These are phyloP conservation scores for Colletotrichum shisoi DNA, from an alignment of 2,329 filamentous ascomycete species.

Conservation along the genomic window DNA sequence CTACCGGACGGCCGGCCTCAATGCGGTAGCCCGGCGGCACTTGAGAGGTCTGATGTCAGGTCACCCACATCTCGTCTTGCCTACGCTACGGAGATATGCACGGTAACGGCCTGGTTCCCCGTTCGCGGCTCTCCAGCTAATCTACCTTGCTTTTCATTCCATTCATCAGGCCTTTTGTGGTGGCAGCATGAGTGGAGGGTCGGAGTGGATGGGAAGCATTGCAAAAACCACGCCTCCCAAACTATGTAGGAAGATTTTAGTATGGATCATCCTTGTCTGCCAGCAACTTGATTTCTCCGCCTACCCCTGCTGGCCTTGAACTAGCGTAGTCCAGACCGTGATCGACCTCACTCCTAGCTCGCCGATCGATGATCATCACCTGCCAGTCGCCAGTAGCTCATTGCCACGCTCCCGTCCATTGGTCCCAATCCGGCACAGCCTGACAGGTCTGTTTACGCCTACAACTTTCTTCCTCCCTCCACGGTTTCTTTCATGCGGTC, in stretches of 20 bases:
- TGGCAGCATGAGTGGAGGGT: slow-evolving; percentile 7
- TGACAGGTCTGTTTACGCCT: neutral
- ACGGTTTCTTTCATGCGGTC: neutral
- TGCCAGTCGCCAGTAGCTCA: slow-evolving; percentile 5
- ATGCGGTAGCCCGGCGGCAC: neutral
- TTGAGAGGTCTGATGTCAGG: neutral
- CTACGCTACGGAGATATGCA: neutral
- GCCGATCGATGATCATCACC: slow-evolving; percentile 35
- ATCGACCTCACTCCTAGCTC: slow-evolving; percentile 22
- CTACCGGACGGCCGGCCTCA: too few species aligned
- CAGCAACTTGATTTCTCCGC: neutral
- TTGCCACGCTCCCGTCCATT: slow-evolving; percentile 13
- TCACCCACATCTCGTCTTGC: neutral
- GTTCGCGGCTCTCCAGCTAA: neutral
- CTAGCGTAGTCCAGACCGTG: slow-evolving; percentile 32
- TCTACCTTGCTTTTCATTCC: slow-evolving; percentile 12
- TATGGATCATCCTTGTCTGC: neutral
- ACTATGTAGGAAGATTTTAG: neutral
- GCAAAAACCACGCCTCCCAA: neutral
- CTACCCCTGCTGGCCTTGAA: slow-evolving; percentile 25
- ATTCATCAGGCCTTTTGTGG: slow-evolving; percentile 2
- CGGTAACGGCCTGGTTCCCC: neutral
- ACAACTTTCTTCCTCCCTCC: neutral
- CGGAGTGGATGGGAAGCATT: slow-evolving; percentile 9
- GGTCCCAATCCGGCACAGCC: slow-evolving; percentile 25